phyloP scores from a whole-genome alignment of 768 basidiomycete genomes.

The Hygrocybe punicea region DNA sequence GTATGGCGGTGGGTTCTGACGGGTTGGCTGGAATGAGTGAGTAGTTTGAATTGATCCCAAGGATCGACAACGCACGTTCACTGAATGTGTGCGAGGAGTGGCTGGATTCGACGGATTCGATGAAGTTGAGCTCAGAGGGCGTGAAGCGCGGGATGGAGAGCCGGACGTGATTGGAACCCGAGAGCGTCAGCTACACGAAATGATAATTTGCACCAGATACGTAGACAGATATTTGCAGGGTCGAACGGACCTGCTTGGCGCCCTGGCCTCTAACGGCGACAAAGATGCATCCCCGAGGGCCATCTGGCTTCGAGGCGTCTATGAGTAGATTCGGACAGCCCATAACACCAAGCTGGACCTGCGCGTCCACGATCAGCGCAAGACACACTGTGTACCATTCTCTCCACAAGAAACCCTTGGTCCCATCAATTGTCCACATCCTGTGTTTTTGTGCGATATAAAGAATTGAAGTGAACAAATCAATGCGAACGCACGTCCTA shows the following conservation, averaged over 20 bases:
- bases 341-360: slow-evolving; percentile 80
- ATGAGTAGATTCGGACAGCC: slow-evolving; percentile 90
- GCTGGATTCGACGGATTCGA: slow-evolving; percentile 93
- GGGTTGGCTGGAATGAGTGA: too few relatives aligned
- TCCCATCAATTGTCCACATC: slow-evolving; percentile 88
- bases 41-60: too few relatives aligned
- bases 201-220: not conserved
- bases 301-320: too few relatives aligned
- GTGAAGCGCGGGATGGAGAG: slow-evolving; percentile 53
- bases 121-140: slow-evolving; percentile 55
- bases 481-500: too few relatives aligned
- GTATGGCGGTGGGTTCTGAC: too few relatives aligned
- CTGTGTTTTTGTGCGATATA: slow-evolving; percentile 22
- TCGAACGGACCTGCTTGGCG: slow-evolving; percentile 59
- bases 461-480: too few relatives aligned
- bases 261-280: slow-evolving; percentile 88
- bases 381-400: slow-evolving; percentile 93
- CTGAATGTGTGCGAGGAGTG: too few relatives aligned
- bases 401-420: slow-evolving; percentile 88
- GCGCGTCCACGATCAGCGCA: slow-evolving; percentile 72
- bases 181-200: too few relatives aligned
- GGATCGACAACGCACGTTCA: slow-evolving; percentile 59
- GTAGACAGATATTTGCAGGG: not conserved
- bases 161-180: slow-evolving; percentile 44
- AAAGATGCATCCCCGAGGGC: too few relatives aligned